Percentiles rank a stretch among this genome's conserved stretches.
These are phyloP conservation scores for Neurospora sp. DNA, from an alignment of 495 filamentous ascomycete genomes.

Conservation along the genomic window DNA sequence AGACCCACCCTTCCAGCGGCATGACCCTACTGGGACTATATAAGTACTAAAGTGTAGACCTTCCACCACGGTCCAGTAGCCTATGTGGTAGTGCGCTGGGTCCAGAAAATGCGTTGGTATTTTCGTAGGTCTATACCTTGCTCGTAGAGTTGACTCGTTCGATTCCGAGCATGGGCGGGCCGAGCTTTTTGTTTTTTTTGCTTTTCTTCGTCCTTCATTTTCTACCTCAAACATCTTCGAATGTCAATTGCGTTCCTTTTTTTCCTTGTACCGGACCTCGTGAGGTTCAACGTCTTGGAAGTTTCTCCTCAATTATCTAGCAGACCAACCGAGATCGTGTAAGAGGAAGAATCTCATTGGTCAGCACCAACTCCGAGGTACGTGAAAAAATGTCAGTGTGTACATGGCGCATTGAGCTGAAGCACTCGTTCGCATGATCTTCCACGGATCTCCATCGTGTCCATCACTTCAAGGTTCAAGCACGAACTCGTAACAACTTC, in stretches of 20 bases:
- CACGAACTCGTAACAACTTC: neutral
- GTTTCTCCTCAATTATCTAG: neutral
- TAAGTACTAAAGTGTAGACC: too few species aligned
- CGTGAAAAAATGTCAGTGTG: neutral
- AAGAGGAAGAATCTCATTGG: neutral
- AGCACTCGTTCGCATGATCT: neutral
- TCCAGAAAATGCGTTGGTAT: too few species aligned
- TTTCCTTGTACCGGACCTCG: neutral
- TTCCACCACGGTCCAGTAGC: too few species aligned
- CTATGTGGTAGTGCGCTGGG: too few species aligned
- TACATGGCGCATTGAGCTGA: neutral
- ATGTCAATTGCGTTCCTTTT: too few species aligned
- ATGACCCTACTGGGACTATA: too few species aligned
- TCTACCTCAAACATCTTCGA: too few species aligned
- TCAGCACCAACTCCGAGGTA: neutral
- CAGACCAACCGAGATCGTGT: neutral
- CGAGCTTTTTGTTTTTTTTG: neutral
- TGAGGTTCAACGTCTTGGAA: neutral
- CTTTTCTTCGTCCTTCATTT: too few species aligned
- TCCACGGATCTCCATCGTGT: neutral
- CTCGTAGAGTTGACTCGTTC: too few species aligned
- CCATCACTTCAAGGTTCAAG: neutral
- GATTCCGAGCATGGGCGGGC: too few species aligned
- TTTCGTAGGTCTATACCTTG: too few species aligned
- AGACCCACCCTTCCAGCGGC: too few species aligned